Conservation (phyloP, 1,284 basidiomycete genomes). For the Phylloboletellus chloephorus region DNA sequence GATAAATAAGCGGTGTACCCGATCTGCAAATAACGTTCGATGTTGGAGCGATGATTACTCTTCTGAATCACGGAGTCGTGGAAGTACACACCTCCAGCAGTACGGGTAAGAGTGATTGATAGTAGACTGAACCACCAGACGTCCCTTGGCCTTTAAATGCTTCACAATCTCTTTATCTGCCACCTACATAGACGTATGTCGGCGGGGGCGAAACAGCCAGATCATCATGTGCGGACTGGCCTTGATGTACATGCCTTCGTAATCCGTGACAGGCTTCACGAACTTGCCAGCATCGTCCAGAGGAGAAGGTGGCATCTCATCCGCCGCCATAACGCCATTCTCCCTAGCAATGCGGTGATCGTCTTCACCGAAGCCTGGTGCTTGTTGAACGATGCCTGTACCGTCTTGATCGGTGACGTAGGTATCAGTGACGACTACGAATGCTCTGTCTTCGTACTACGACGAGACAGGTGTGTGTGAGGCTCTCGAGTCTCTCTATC, state of each 20-base stretch:
- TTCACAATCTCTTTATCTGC: conserved; percentile 96
- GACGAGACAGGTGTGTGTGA: conserved; percentile 1
- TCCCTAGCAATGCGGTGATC: conserved; percentile 92
- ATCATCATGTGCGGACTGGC: conserved; percentile 34
- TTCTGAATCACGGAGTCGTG: not conserved
- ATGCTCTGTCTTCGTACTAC: conserved; percentile 89
- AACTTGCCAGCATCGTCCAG: conserved; percentile 89
- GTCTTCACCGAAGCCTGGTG: conserved; percentile 97
- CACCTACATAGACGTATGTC: conserved; percentile 42
- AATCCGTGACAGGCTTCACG: conserved; percentile 87
- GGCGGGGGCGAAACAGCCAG: not conserved
- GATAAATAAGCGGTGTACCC: conserved; percentile 93
- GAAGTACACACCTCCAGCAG: conserved; percentile 79
- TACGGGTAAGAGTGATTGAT: conserved; percentile 93
- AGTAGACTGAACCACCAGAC: conserved; percentile 85
- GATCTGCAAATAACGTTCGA: conserved; percentile 46
- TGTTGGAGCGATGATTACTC: conserved; percentile 2
- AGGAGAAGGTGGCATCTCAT: conserved; percentile 95
- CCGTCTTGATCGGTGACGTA: conserved; percentile 95
- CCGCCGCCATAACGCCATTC: conserved; percentile 74
- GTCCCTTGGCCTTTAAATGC: conserved; percentile 81
- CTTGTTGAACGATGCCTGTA: conserved; percentile 98
- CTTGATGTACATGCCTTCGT: conserved; percentile 90
- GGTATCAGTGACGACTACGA: conserved; percentile 84
- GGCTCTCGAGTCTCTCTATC: not conserved